Base-by-base conservation (phyloP, 805 yeast genomes). In the Candida andamanensis region DNA sequence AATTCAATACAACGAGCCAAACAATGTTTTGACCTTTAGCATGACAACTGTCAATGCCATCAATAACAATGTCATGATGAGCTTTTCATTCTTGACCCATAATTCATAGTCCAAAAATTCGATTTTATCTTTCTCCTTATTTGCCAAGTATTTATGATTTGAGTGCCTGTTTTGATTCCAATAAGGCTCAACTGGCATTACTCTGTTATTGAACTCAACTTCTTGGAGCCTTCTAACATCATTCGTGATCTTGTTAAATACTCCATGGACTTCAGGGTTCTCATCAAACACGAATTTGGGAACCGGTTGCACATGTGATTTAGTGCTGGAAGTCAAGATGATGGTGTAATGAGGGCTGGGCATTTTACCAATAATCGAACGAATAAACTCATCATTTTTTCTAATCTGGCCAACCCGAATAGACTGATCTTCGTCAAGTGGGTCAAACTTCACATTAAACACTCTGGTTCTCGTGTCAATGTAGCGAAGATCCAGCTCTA, bases 291-390 rank as follows among this genome's bases (percentile, higher is more conserved):
- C 46, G 28, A 49, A 37, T 15, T 51, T 44, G 4, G 67, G 60
- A 1, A 50, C 30, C 2, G 70, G 69, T 36, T 58, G 65, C 17
- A 44, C 37, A 1, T 39, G 32, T 7, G 38, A 28, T n/a, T 47
- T 33, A 9, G 36, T 36, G 25, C 46, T 43, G 11, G 61, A 50
- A 4, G 87, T 75, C 36, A 77, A 62, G 2, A 85, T 52, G 2
- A 87, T 57, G 2, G 86, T 63, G 34, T 69, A 71, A 38, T 74
- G 72, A 0, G 95, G 95, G 0, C 89, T 68, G 1, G 96, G 95
- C 9, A 83, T 53, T 33, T 74, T 76, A 22, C 83, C 70, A n/a
- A 83, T 40, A 4, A 83, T 65, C 13, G 66, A 64, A 32, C 81
- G 63, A 8, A 85, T 45, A 28, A 63, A 56, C 28, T 65, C 70